Evolutionary conservation across 2,329 filamentous ascomycete species (phyloP), one percentile per base, ranked within the genome.

Genomic region (Clarireedia homoeocarpa): DNA sequence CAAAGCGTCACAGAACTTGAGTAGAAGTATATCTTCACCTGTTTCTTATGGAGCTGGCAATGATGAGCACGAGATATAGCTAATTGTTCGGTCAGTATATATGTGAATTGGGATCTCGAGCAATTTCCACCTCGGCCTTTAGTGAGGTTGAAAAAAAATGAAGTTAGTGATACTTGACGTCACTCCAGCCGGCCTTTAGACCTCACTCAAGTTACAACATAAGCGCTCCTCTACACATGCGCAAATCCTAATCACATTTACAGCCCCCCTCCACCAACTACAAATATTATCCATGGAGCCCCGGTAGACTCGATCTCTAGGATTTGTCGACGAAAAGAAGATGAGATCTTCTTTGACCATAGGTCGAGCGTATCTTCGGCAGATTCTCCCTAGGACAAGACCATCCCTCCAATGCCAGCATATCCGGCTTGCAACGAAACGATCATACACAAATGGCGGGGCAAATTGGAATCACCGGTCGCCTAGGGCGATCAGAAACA

Each of bases 291-390:
- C 53, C 55, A 67, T 67, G 65, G 63, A 67, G 62, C 55, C 48
- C 36, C 60, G 63, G 59, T 65, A 65, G 58, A 53, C 46, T 38
- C 9, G n/a, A 39, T 17, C 38, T 14, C 42, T 45, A 42, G 15
- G 44, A 24, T 44, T 39, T 17, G 38, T 27, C 5, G 24, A 49
- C 38, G 27, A 20, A 20, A 36, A 57, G 23, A 51, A 59, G 60
- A 80, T 81, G 77, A 77, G 73, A 67, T 65, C 71, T 66, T 71
- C 69, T 62, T 69, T 75, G 63, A 62, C 71, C 56, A 60, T 76
- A 44, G 70, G 75, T 70, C 74, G 75, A 64, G 67, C 73, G 60
- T 76, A 72, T 68, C 68, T 72, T 64, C 77, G 69, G 67, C 62
- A 64, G 53, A 50, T 58, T 26, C 27, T 64, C 17, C 67, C 70